phyloP scores from a whole-genome alignment of 2,329 filamentous ascomycete genomes.

The Periconia macrospinosa region DNA sequence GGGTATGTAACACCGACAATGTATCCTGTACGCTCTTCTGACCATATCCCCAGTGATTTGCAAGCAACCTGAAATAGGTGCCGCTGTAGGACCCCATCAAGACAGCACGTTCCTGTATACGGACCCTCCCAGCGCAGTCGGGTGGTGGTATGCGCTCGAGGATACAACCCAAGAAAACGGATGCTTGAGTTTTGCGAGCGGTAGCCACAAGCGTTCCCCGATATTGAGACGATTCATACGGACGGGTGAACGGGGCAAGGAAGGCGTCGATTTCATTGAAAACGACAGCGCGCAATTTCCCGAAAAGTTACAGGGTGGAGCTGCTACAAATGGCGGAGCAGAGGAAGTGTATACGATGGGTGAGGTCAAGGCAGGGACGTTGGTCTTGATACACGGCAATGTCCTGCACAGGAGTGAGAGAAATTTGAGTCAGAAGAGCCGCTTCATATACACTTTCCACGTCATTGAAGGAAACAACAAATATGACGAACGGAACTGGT shows the following conservation, averaged over 20 bases:
- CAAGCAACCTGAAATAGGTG: conserved; percentile 96
- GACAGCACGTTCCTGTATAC: conserved; percentile 94
- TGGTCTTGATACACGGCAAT: conserved; percentile 96
- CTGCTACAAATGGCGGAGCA: conserved; percentile 40
- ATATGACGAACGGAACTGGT: conserved; percentile 90
- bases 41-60: conserved; percentile 67
- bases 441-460: conserved; percentile 98
- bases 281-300: conserved; percentile 71
- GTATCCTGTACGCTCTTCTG: background rate
- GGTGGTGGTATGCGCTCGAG: conserved; percentile 97
- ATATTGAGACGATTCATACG: conserved; percentile 77
- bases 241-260: conserved; percentile 37
- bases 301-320: conserved; percentile 36
- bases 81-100: conserved; percentile 86
- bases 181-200: conserved; percentile 82
- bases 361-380: conserved; percentile 85
- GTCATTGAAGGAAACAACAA: conserved; percentile 79
- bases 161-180: conserved; percentile 86
- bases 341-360: conserved; percentile 70
- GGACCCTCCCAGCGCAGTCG: conserved; percentile 81
- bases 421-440: conserved; percentile 81
- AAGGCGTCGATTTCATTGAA: conserved; percentile 55
- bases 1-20: conserved; percentile 37
- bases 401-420: conserved; percentile 93
- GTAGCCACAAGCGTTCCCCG: conserved; percentile 74